Evolutionary conservation across 2,329 filamentous ascomycete genomes (phyloP), one percentile per base, ranked within the genome.

Genomic region (Curvularia verruculosa): DNA sequence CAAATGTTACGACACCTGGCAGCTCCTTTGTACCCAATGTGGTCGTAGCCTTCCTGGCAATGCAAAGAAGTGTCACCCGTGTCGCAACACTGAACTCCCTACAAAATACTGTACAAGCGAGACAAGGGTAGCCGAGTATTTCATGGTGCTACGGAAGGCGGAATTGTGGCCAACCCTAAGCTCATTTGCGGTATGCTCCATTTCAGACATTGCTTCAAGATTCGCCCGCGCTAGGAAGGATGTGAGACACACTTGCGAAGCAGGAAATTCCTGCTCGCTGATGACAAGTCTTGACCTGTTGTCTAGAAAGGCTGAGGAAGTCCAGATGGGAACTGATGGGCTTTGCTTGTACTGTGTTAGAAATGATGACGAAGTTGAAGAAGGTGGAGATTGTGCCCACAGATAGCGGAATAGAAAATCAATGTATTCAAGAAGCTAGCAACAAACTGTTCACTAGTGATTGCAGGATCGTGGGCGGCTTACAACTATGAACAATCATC

Each of bases 21-120:
- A 47, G 28, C 44, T 36, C 8, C 28, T 34, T 29, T 47, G 44
- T 47, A 23, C 19, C n/a, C 5, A 21, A 12, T 47, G 44, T 47
- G 28, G 28, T 48, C 31, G 36, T 28, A 21, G 26, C 18, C 51
- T 51, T 31, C 56, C 56, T 26, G 41, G 23, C 19, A 40, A 18
- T 18, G 50, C 55, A 43, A 54, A 51, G 37, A 54, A 49, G 23
- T 58, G 49, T 28, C 55, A 58, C n/a, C 50, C 46, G 29, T 58
- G 55, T 29, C 23, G 23, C 23, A 58, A 58, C 31, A 31, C 31
- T 28, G 31, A 34, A n/a, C 31, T 49, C 6, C 37, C 24, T 15
- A 6, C 5, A n/a, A 51, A 43, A 43, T 46, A 43, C 28, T 50
- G 56, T 26, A 51, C 51, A 46, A 24, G 19, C 23, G 46, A 54